A percentile compares a stretch with the other conserved stretches of the same genome.
Conservation (phyloP, 352 stramenopile genomes). For the Elongisporangium senticosum region DNA sequence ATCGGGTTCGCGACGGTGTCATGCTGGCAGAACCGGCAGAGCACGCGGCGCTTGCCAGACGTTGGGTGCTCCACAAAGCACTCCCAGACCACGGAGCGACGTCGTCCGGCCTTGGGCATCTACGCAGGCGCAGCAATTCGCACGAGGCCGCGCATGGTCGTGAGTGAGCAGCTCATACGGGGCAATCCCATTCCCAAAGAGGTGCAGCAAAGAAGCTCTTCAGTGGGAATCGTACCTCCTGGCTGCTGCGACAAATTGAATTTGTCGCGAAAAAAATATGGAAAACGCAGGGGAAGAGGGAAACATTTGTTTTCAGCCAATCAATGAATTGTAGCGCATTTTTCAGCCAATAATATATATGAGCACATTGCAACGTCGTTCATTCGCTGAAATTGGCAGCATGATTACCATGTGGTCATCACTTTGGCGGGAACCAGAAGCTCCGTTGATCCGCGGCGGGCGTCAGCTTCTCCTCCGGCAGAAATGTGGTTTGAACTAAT, state of each 20-base stretch:
- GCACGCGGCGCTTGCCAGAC: slow-evolving; percentile 31
- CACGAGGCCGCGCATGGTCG: not conserved
- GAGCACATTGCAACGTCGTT: not conserved
- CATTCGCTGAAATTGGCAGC: not conserved
- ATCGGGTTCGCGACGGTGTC: slow-evolving; percentile 38
- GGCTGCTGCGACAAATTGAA: not conserved
- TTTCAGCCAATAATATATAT: not conserved
- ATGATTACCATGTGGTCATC: no score
- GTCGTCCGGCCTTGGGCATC: slow-evolving; percentile 29
- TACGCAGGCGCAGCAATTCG: not conserved
- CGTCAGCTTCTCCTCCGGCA: no score
- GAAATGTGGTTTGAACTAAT: no score
- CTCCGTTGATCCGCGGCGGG: no score
- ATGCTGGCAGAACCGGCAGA: slow-evolving; percentile 43
- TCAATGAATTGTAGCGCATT: not conserved
- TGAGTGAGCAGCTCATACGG: not conserved
- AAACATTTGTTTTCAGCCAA: not conserved
- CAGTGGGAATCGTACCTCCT: not conserved
- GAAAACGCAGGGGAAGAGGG: not conserved
- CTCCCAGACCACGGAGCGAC: slow-evolving; percentile 37
- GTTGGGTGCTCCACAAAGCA: slow-evolving; percentile 32
- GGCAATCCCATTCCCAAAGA: not conserved
- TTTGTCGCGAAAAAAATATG: not conserved
- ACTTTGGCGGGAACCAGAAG: no score
- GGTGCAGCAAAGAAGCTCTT: not conserved